phyloP scores from a whole-genome alignment of 495 filamentous ascomycete species.

The Pyronema domesticum region DNA sequence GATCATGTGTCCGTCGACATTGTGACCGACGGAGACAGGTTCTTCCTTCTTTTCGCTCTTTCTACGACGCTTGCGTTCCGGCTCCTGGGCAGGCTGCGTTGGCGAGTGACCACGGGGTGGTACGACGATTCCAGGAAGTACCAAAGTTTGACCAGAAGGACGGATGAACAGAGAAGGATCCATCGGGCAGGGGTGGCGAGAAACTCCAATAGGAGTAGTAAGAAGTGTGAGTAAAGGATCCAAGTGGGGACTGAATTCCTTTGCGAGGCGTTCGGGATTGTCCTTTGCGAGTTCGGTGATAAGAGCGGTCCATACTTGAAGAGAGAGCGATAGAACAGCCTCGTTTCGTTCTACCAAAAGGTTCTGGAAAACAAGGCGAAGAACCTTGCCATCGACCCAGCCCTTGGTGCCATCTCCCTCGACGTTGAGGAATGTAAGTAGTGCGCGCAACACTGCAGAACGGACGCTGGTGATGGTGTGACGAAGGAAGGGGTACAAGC shows the following conservation, averaged over 20 bases:
- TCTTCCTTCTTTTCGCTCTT: slow-evolving; percentile 71
- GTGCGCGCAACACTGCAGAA: slow-evolving; percentile 75
- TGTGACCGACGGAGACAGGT: slow-evolving; percentile 52
- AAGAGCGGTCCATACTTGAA: slow-evolving; percentile 73
- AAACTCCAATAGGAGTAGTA: slow-evolving; percentile 77
- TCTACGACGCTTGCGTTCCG: slow-evolving; percentile 51
- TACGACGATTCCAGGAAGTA: slow-evolving; percentile 30
- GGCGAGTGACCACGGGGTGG: slow-evolving; percentile 46
- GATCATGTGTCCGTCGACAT: slow-evolving; percentile 96
- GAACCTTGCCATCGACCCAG: slow-evolving; percentile 79
- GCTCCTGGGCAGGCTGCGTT: slow-evolving; percentile 26
- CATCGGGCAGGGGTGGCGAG: slow-evolving; percentile 77
- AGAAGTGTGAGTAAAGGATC: slow-evolving; percentile 61
- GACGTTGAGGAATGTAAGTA: slow-evolving; percentile 81
- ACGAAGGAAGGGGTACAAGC: slow-evolving; percentile 86
- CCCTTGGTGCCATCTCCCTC: slow-evolving; percentile 65
- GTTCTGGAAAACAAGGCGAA: slow-evolving; percentile 85
- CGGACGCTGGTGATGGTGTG: slow-evolving; percentile 94
- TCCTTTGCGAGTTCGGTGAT: slow-evolving; percentile 44
- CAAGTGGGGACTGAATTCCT: slow-evolving; percentile 52
- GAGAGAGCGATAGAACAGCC: slow-evolving; percentile 53
- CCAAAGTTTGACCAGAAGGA: slow-evolving; percentile 73
- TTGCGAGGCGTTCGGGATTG: slow-evolving; percentile 38
- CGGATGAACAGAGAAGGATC: slow-evolving; percentile 74
- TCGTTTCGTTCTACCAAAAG: slow-evolving; percentile 82